phyloP scores from a whole-genome alignment of 257 asterid species.

The Lithospermum erythrorhizon region DNA sequence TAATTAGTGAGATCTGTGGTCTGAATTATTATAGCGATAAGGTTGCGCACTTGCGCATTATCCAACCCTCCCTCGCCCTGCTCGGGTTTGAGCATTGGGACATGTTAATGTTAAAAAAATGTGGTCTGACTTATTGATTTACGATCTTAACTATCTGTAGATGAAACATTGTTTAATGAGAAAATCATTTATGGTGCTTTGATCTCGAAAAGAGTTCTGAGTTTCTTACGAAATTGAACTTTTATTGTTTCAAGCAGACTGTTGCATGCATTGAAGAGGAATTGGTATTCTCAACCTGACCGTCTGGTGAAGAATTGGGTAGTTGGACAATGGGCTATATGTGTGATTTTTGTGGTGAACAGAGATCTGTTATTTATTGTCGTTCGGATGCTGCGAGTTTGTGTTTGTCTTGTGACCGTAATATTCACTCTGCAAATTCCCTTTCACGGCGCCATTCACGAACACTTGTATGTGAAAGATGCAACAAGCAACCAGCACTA shows the following conservation, averaged over 20 bases:
- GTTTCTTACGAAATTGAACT: not conserved
- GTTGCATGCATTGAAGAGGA: not conserved
- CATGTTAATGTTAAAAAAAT: no score
- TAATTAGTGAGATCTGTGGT: constrained; percentile 13
- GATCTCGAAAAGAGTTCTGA: not conserved
- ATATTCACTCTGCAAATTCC: constrained; percentile 81
- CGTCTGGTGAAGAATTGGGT: constrained; percentile 7
- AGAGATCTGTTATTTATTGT: constrained; percentile 61
- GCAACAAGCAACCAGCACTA: constrained; percentile 59
- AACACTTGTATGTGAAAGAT: constrained; percentile 77
- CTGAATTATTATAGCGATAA: constrained; percentile 10
- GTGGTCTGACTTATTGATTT: constrained; percentile 9
- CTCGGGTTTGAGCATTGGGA: no score
- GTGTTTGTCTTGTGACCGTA: constrained; percentile 83
- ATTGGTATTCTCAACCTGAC: not conserved
- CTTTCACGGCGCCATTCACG: constrained; percentile 77
- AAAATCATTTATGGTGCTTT: not conserved
- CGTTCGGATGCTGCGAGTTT: constrained; percentile 78
- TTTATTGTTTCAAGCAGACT: constrained; percentile 10
- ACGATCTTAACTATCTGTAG: not conserved
- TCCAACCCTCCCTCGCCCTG: no score
- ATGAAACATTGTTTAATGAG: not conserved
- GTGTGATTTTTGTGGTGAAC: constrained; percentile 81
- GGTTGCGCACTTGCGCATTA: no score
- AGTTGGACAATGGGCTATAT: constrained; percentile 53